Evolutionary conservation across 768 basidiomycete species (phyloP).

Genomic region (Hygrocybe punicea): DNA sequence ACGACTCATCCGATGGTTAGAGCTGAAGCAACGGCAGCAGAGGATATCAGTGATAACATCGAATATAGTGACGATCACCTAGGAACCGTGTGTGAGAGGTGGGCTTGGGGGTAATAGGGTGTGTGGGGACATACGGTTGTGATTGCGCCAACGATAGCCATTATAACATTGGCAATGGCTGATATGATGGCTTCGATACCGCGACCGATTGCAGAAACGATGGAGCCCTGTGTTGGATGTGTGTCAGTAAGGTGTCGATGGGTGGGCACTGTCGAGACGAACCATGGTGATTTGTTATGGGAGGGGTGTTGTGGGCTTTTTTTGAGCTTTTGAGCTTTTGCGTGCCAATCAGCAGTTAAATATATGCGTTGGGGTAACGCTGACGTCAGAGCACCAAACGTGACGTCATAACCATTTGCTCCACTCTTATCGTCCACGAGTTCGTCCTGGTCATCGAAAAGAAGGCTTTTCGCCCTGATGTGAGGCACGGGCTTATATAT

Average conservation of each 20-base stretch:
- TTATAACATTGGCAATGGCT: slow-evolving; percentile 56
- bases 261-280: neutral
- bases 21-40: slow-evolving; percentile 42
- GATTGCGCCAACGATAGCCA: slow-evolving; percentile 58
- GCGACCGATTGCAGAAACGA: slow-evolving; percentile 61
- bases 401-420: too few species aligned
- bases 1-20: neutral
- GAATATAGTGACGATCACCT: slow-evolving; percentile 67
- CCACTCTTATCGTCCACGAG: too few species aligned
- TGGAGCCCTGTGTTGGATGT: slow-evolving; percentile 46
- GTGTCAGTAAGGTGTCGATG: neutral
- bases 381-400: too few species aligned
- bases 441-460: too few species aligned
- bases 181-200: slow-evolving; percentile 58
- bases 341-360: too few species aligned
- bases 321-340: too few species aligned
- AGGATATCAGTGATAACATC: slow-evolving; percentile 56
- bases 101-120: neutral
- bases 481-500: too few species aligned
- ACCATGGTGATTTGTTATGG: neutral
- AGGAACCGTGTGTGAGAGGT: neutral
- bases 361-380: too few species aligned
- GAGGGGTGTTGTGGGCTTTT: too few species aligned
- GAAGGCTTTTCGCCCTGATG: too few species aligned
- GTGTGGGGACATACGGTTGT: slow-evolving; percentile 45